phyloP scores from a whole-genome alignment of 2,329 filamentous ascomycete genomes.

The Ampelomyces quisqualis region DNA sequence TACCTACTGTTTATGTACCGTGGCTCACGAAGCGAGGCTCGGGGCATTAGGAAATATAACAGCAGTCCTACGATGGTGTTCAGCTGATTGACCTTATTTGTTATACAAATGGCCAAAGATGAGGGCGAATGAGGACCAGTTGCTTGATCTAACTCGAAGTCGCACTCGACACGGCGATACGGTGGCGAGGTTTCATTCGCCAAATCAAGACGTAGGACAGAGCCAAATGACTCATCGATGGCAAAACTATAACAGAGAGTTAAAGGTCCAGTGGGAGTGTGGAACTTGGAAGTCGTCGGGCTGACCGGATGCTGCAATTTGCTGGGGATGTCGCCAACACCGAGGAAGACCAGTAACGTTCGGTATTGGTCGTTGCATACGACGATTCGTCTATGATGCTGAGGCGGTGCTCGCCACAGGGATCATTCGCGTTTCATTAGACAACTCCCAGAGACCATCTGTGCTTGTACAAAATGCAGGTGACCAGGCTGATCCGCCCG shows the following conservation, averaged over 20 bases:
- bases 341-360: conserved; percentile 2
- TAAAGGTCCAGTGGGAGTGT: no score
- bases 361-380: conserved; percentile 7
- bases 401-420: conserved; percentile 31
- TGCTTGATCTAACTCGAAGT: no score
- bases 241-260: no score
- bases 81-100: background rate
- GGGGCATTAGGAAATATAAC: no score
- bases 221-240: conserved; percentile 13
- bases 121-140: background rate
- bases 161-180: no score
- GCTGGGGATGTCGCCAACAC: conserved; percentile 13
- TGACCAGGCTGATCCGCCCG: conserved; percentile 23
- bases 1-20: conserved; percentile 15
- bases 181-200: conserved; percentile 4
- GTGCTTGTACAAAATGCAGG: conserved; percentile 23
- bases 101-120: conserved; percentile 3
- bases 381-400: conserved; percentile 7
- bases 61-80: background rate
- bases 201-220: background rate
- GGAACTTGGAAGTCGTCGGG: background rate
- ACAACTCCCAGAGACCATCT: conserved; percentile 15
- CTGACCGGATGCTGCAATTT: background rate
- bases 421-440: conserved; percentile 17
- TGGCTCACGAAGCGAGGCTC: conserved; percentile 19